Evolutionary conservation across 225 moss, liverwort and hornwort species (phyloP).

Genomic region (Pseudisothecium myosuroides): DNA sequence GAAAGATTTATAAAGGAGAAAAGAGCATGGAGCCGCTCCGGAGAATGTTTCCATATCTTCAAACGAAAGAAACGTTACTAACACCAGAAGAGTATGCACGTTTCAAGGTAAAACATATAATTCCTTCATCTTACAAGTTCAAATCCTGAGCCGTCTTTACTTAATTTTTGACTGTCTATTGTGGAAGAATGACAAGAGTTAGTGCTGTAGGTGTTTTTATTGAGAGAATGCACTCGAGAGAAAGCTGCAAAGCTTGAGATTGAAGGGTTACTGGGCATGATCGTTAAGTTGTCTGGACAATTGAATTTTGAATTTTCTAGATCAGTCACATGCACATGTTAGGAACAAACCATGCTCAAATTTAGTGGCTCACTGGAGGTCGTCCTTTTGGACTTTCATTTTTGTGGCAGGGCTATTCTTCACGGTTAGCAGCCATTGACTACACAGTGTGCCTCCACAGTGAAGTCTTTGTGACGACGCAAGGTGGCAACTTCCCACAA

Average conservation of each 20-base stretch:
- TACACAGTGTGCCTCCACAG: conserved; percentile 85
- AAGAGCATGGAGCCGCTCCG: conserved; percentile 65
- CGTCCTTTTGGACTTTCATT: not conserved
- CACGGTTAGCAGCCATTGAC: conserved; percentile 83
- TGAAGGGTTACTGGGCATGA: not conserved
- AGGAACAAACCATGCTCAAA: not conserved
- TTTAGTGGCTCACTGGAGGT: not conserved
- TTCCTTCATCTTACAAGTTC: too few species aligned
- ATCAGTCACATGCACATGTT: not conserved
- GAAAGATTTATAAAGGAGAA: conserved; percentile 64
- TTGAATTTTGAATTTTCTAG: not conserved
- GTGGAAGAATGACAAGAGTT: not conserved
- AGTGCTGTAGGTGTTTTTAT: not conserved
- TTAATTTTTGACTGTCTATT: not conserved
- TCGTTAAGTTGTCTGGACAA: not conserved
- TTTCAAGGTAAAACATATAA: conserved; percentile 38
- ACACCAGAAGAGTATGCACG: conserved; percentile 51
- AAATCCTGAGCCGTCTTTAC: not conserved
- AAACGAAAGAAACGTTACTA: conserved; percentile 85
- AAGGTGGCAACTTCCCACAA: conserved; percentile 97
- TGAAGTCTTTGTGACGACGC: conserved; percentile 92
- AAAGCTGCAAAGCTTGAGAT: not conserved
- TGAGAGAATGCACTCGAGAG: not conserved
- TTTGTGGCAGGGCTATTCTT: conserved; percentile 58
- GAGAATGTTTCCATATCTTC: conserved; percentile 77